phyloP scores from a whole-genome alignment of 2,329 filamentous ascomycete species.

The Orbilia blumenaviensis region DNA sequence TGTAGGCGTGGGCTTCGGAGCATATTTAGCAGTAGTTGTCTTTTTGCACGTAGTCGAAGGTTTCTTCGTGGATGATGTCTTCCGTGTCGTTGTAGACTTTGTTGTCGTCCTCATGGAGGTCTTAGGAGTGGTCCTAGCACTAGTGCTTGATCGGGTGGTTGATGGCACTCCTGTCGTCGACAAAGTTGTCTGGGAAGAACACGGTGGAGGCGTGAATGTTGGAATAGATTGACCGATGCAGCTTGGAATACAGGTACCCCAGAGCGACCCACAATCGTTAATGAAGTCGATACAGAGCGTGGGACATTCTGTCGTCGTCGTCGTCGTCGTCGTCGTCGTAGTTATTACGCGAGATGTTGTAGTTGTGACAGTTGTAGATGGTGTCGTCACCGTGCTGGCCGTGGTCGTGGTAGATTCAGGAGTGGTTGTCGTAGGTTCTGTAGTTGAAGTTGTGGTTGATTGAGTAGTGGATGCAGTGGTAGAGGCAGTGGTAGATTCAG shows the following conservation, averaged over 20 bases:
- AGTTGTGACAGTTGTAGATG: too few species aligned
- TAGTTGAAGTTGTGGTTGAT: too few species aligned
- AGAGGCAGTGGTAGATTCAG: too few species aligned
- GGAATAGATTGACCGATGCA: conserved; percentile 7
- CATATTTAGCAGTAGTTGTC: neutral
- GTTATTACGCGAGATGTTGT: too few species aligned
- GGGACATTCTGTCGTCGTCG: neutral
- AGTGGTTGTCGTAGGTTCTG: too few species aligned
- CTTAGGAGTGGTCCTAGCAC: neutral
- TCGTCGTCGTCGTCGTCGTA: neutral
- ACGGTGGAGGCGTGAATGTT: conserved; percentile 1
- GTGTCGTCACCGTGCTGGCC: neutral
- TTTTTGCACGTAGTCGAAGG: neutral
- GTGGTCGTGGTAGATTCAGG: too few species aligned
- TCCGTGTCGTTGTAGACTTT: neutral
- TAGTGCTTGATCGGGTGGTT: too few species aligned
- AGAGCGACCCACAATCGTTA: conserved; percentile 1
- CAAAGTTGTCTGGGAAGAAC: neutral
- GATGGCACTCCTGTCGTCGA: neutral
- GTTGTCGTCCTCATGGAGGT: neutral
- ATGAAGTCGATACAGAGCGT: conserved; percentile 8
- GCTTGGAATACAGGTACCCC: conserved; percentile 19
- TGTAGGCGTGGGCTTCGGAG: neutral
- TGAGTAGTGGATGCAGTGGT: too few species aligned
- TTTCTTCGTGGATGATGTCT: neutral